Evolutionary conservation across 129 eudicot genomes (phyloP).

Genomic region (Ambrosia trifida): DNA sequence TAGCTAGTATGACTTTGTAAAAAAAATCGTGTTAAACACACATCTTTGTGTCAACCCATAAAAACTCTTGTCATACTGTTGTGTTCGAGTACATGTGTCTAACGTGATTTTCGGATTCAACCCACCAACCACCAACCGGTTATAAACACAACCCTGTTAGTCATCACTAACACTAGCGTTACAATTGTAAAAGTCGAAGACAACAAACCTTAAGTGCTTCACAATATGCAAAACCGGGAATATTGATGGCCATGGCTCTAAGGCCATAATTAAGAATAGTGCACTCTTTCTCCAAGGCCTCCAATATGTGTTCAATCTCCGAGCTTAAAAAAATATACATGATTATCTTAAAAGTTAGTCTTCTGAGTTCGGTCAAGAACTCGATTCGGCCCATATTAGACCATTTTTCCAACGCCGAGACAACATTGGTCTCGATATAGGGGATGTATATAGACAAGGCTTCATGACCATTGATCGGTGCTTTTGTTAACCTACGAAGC

Average conservation of each 20-base stretch:
- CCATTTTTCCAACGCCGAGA: slow-evolving; percentile 66
- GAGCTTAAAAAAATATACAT: slow-evolving; percentile 75
- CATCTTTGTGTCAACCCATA: neutral
- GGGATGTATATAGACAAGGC: slow-evolving; percentile 52
- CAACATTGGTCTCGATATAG: slow-evolving; percentile 56
- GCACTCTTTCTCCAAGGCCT: slow-evolving; percentile 65
- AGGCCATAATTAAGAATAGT: slow-evolving; percentile 65
- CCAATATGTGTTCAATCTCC: slow-evolving; percentile 54
- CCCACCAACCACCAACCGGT: neutral
- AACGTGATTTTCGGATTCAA: neutral
- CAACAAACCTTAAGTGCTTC: slow-evolving; percentile 70
- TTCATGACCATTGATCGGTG: slow-evolving; percentile 81
- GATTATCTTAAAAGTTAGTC: slow-evolving; percentile 65
- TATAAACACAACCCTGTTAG: neutral
- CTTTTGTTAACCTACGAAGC: slow-evolving; percentile 63
- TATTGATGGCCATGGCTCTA: slow-evolving; percentile 74
- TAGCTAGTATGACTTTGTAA: neutral
- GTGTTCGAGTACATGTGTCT: neutral
- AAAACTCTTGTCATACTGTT: neutral
- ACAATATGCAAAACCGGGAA: slow-evolving; percentile 79
- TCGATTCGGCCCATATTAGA: slow-evolving; percentile 63
- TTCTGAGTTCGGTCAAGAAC: slow-evolving; percentile 61
- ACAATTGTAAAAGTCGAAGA: neutral
- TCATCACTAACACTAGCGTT: neutral
- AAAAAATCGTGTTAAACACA: no score